Conservation (phyloP, 179 eudicot genomes). For the Drosera spatulata region DNA sequence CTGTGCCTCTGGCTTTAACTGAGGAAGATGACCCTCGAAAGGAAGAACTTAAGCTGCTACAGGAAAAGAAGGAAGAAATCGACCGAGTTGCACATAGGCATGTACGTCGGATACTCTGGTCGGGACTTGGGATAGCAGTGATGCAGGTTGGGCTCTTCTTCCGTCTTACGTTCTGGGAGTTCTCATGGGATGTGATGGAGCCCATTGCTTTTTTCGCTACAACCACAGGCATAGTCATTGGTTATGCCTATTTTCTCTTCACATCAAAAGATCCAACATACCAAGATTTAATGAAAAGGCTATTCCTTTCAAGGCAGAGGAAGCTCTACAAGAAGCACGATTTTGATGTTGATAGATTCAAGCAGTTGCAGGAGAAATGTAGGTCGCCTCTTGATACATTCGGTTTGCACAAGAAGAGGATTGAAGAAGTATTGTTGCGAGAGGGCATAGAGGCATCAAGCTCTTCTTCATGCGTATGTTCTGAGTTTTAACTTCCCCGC, state of each 20-base stretch:
- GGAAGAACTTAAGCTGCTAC: constrained; percentile 57
- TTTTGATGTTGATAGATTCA: constrained; percentile 48
- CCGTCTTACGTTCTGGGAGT: constrained; percentile 93
- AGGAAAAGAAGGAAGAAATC: constrained; percentile 51
- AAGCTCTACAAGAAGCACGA: constrained; percentile 61
- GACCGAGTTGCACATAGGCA: constrained; percentile 78
- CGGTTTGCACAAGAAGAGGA: constrained; percentile 18
- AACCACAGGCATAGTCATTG: constrained; percentile 51
- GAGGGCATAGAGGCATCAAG: constrained; percentile 17
- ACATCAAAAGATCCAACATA: constrained; percentile 82
- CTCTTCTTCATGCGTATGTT: constrained; percentile 3
- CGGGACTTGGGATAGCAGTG: constrained; percentile 53
- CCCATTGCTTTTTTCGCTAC: constrained; percentile 82
- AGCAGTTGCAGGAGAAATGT: constrained; percentile 55
- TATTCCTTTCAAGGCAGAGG: constrained; percentile 71
- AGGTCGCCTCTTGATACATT: constrained; percentile 34
- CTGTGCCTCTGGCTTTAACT: constrained; percentile 73
- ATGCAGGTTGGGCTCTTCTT: constrained; percentile 66
- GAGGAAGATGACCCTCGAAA: constrained; percentile 71
- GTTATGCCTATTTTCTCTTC: constrained; percentile 72
- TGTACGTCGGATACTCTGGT: constrained; percentile 69
- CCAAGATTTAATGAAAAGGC: constrained; percentile 73
- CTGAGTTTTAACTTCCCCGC: too few species aligned
- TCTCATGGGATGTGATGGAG: constrained; percentile 99
- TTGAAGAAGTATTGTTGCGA: constrained; percentile 23